Base-by-base conservation (phyloP, 192 early-diverging fungal species). In the Backusella psychrophila region DNA sequence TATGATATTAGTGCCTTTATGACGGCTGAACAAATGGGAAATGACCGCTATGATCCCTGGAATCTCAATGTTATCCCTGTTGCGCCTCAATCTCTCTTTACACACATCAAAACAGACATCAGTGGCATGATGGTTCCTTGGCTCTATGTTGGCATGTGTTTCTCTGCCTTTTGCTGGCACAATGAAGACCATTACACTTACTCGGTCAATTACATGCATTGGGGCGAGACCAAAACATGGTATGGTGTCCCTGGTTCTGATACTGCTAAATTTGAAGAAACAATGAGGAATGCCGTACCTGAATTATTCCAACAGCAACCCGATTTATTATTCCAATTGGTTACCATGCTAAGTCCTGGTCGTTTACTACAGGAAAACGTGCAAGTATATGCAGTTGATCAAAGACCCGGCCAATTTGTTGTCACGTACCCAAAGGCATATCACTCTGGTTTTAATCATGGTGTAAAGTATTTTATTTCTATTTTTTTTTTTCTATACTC, bases 141-240 rank as follows among this genome's bases (percentile, higher is more conserved):
- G 96, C 84, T 99, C 31, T 99, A 99, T 73, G 93, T 98, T 3
- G 97, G 97, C 17, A 96, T 96, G 95, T 91, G 89, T 68, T 98
- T 98, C 75, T 93, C 93, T 36, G 94, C 96, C 6, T 99, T 99
- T 80, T 98, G 96, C 81, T 99, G 97, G 97, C 97, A 99, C 77
- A 94, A 94, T 53, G 97, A 99, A 83, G 97, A 99, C 81, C 96
- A 98, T 82, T 97, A 93, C 81, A 97, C 95, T 5, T 98, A 97
- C 79, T 96, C 95, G 23, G 92, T 97, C 87, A 99, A 99, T 84
- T 99, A 99, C 85, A 91, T 92, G 86, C 96, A 98, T 77, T 93
- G 89, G 90, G 97, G 97, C 11, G 96, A 96, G 76, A 95, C 96
- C 49, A 99, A 99, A 85, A 99, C 96, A 0, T 99, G 97, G 97